A percentile compares a stretch with the other conserved stretches of the same genome.
Evolutionary conservation across 2,329 filamentous ascomycete species (phyloP).

Genomic region (Thielaviopsis ethacetica): DNA sequence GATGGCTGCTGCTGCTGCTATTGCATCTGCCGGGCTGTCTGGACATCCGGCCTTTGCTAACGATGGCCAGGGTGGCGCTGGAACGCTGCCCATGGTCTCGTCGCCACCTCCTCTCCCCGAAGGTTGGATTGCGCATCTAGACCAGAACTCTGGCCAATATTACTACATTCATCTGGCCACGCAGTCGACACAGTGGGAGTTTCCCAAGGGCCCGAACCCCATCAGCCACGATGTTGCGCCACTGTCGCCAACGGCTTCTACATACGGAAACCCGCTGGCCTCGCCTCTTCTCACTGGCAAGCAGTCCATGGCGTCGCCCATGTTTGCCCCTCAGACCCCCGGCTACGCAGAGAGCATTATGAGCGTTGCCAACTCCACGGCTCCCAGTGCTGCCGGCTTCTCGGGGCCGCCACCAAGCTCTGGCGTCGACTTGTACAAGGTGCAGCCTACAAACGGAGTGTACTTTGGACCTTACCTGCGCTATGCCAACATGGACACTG

Average conservation of each 20-base stretch:
- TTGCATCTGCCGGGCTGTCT: slow-evolving; percentile 33
- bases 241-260: slow-evolving; percentile 64
- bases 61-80: slow-evolving; percentile 27
- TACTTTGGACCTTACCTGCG: slow-evolving; percentile 95
- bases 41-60: slow-evolving; percentile 86
- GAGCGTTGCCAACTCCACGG: slow-evolving; percentile 58
- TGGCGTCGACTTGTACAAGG: slow-evolving; percentile 87
- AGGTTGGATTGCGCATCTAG: slow-evolving; percentile 94
- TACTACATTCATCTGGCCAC: slow-evolving; percentile 96
- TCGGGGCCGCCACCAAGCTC: slow-evolving; percentile 74
- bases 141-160: slow-evolving; percentile 91
- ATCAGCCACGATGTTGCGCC: slow-evolving; percentile 69
- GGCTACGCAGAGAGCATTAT: slow-evolving; percentile 76
- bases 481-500: slow-evolving; percentile 94
- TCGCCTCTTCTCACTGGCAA: slow-evolving; percentile 47
- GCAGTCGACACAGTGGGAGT: slow-evolving; percentile 97
- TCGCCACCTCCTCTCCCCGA: slow-evolving; percentile 89
- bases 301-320: slow-evolving; percentile 52
- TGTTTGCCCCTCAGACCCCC: slow-evolving; percentile 67
- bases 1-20: slow-evolving; percentile 25
- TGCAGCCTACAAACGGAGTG: slow-evolving; percentile 84
- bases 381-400: slow-evolving; percentile 67
- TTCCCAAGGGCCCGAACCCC: slow-evolving; percentile 87
- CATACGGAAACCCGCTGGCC: slow-evolving; percentile 56
- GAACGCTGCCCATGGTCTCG: slow-evolving; percentile 28